Evolutionary conservation across 805 yeast species (phyloP).

Genomic region (Grigorovia transvaalensis): DNA sequence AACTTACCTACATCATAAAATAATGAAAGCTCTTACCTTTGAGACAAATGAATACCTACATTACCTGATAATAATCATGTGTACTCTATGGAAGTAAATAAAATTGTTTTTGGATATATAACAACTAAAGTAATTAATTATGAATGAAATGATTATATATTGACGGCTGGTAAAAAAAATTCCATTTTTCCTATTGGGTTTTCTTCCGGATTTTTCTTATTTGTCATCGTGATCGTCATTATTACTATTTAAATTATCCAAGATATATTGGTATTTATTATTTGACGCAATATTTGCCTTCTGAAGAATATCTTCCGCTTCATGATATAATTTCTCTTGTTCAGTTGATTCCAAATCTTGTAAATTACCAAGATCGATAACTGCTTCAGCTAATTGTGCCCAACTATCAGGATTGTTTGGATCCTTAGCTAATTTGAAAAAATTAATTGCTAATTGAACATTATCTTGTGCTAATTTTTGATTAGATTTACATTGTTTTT

Average conservation of each 20-base stretch:
- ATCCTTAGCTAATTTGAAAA: slow-evolving; percentile 49
- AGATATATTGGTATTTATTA: slow-evolving; percentile 57
- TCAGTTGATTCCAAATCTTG: slow-evolving; percentile 52
- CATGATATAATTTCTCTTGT: slow-evolving; percentile 54
- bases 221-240: background rate
- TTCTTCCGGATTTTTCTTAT: too few relatives aligned
- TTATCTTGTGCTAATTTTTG: slow-evolving; percentile 39
- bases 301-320: slow-evolving; percentile 58
- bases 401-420: slow-evolving; percentile 70
- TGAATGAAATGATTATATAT: too few relatives aligned
- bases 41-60: too few relatives aligned
- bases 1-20: too few relatives aligned
- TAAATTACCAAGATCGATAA: slow-evolving; percentile 68
- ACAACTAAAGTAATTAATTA: too few relatives aligned
- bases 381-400: slow-evolving; percentile 80
- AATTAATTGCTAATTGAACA: slow-evolving; percentile 44
- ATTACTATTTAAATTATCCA: slow-evolving; percentile 37
- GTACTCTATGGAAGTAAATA: too few relatives aligned
- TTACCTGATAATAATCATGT: too few relatives aligned
- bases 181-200: too few relatives aligned
- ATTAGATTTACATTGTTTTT: slow-evolving; percentile 29
- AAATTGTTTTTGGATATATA: too few relatives aligned
- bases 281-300: slow-evolving; percentile 74
- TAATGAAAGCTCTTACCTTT: too few relatives aligned
- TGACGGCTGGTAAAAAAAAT: too few relatives aligned